phyloP scores from a whole-genome alignment of 2,329 filamentous ascomycete species.

The Venturia oleaginea region DNA sequence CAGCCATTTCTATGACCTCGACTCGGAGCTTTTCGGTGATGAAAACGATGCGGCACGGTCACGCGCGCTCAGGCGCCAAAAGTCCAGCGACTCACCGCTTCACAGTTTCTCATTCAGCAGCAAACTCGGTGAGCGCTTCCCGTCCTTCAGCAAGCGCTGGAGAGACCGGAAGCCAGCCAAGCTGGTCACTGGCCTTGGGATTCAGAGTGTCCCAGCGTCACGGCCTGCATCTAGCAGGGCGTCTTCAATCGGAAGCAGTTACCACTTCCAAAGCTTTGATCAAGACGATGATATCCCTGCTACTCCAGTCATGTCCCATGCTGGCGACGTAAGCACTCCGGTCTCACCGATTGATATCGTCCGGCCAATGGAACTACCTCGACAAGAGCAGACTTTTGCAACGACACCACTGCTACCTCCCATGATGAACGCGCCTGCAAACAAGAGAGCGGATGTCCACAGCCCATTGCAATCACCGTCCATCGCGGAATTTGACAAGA shows the following conservation, averaged over 20 bases:
- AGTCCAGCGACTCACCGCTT: constrained; percentile 51
- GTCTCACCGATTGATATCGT: constrained; percentile 30
- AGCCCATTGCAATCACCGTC: constrained; percentile 84
- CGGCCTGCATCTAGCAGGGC: constrained; percentile 65
- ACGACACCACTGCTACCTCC: constrained; percentile 82
- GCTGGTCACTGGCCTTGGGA: constrained; percentile 24
- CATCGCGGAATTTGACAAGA: constrained; percentile 50
- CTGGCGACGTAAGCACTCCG: constrained; percentile 18
- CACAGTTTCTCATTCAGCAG: constrained; percentile 45
- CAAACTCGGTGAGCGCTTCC: constrained; percentile 54
- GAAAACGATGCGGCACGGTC: constrained; percentile 44
- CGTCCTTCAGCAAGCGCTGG: constrained; percentile 47
- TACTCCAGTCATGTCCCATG: constrained; percentile 5
- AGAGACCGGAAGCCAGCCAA: constrained; percentile 36
- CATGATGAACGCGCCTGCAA: constrained; percentile 43
- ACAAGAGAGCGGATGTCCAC: constrained; percentile 42
- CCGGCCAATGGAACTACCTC: constrained; percentile 36
- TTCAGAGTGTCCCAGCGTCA: constrained; percentile 39
- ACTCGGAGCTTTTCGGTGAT: constrained; percentile 55
- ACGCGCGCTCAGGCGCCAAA: constrained; percentile 46
- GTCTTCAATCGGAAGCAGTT: constrained; percentile 60
- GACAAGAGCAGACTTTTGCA: constrained; percentile 52
- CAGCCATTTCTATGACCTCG: constrained; percentile 54
- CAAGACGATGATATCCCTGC: constrained; percentile 3
- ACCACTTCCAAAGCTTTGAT: constrained; percentile 40